phyloP scores from a whole-genome alignment of 305 asterid genomes.

The Solanum aculeatissimum region DNA sequence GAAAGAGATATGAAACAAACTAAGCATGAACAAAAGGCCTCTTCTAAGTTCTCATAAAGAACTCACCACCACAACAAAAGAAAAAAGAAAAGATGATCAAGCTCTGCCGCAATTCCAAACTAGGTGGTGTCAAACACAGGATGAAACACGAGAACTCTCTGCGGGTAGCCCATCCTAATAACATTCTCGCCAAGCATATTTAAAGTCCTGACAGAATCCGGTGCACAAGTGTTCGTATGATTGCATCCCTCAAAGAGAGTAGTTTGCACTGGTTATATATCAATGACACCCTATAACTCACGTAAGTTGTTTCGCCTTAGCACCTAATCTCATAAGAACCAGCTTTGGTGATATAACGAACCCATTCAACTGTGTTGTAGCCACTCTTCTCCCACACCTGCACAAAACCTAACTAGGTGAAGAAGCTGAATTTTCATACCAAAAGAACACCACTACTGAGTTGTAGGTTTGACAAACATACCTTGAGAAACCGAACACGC shows the following conservation, averaged over 20 bases:
- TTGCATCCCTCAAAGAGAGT: not conserved
- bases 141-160: not conserved
- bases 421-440: not conserved
- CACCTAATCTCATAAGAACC: slow-evolving; percentile 99
- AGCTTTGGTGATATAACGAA: slow-evolving; percentile 96
- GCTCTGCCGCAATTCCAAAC: not conserved
- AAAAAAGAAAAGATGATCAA: not conserved
- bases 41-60: not conserved
- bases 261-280: not conserved
- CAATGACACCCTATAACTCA: not conserved
- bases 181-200: not conserved
- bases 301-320: slow-evolving; percentile 16
- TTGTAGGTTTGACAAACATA: slow-evolving; percentile 10
- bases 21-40: not conserved
- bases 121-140: not conserved
- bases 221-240: not conserved
- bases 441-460: not conserved
- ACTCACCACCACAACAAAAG: not conserved
- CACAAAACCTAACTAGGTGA: not conserved
- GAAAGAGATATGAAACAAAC: not conserved
- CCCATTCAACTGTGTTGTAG: slow-evolving; percentile 99
- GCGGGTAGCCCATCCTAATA: not conserved
- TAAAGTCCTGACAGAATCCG: not conserved
- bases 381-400: slow-evolving; percentile 99
- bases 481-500: slow-evolving; percentile 98